These are phyloP conservation scores for Saccharum hybrid DNA, from an alignment of 202 grass and related monocot genomes.

Conservation along the genomic window DNA sequence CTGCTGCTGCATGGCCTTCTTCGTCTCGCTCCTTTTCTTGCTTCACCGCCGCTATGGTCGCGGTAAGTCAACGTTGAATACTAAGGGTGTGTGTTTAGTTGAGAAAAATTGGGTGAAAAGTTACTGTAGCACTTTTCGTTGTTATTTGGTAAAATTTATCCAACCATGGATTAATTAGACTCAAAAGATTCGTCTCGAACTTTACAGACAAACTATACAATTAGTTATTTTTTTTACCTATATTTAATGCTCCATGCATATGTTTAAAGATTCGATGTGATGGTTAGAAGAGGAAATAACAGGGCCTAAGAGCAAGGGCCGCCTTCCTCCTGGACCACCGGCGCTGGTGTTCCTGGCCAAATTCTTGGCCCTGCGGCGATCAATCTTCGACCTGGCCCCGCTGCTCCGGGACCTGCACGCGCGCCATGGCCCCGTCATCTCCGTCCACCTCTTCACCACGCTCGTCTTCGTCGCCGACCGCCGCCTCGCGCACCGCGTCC, in stretches of 20 bases:
- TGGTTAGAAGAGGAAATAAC: too few species aligned
- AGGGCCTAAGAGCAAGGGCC: conserved; percentile 14
- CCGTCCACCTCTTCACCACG: not conserved
- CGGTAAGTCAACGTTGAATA: not conserved
- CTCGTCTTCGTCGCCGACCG: conserved; percentile 33
- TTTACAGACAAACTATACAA: too few species aligned
- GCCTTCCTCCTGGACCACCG: conserved; percentile 31
- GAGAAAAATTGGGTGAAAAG: too few species aligned
- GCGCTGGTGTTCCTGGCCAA: conserved; percentile 33
- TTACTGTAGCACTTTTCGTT: too few species aligned
- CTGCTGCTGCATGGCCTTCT: not conserved
- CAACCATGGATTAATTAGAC: too few species aligned
- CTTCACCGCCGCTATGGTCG: not conserved
- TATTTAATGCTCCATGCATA: too few species aligned
- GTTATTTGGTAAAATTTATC: too few species aligned
- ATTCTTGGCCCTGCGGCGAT: not conserved
- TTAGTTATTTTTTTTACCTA: too few species aligned
- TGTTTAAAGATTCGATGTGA: too few species aligned
- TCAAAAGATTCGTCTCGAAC: too few species aligned
- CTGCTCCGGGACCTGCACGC: conserved; percentile 9
- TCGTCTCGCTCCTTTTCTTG: not conserved
- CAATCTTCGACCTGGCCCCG: conserved; percentile 14
- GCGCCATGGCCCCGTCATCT: conserved; percentile 11
- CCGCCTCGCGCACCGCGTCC: conserved; percentile 19
- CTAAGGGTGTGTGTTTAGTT: too few species aligned